A percentile compares a stretch with the other conserved stretches of the same genome.
phyloP scores from a whole-genome alignment of 75 land plant genomes.

The Pinus taeda region DNA sequence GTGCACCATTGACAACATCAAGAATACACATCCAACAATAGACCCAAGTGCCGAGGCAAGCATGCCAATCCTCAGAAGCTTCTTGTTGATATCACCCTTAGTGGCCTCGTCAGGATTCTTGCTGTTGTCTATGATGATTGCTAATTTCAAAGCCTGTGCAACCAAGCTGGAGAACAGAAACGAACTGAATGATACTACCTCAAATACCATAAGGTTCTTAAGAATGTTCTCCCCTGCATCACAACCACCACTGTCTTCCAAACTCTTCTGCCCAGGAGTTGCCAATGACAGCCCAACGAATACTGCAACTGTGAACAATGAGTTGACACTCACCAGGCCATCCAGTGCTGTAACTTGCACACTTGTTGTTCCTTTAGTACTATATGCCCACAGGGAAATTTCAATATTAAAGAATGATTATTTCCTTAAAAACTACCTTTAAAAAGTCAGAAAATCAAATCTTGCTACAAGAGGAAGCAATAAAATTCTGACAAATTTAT shows the following conservation, averaged over 20 bases:
- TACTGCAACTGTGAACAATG: constrained; percentile 39
- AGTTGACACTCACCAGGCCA: constrained; percentile 21
- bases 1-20: constrained; percentile 27
- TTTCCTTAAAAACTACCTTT: too few relatives aligned
- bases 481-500: too few relatives aligned
- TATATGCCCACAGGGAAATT: too few relatives aligned
- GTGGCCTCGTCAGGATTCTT: constrained; percentile 51
- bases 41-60: constrained; percentile 28
- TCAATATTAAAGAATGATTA: too few relatives aligned
- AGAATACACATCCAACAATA: constrained; percentile 18
- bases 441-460: too few relatives aligned
- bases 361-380: background rate
- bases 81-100: constrained; percentile 51
- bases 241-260: background rate
- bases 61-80: constrained; percentile 48
- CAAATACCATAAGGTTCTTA: constrained; percentile 60
- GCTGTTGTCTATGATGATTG: constrained; percentile 68
- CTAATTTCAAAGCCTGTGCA: constrained; percentile 92
- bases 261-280: background rate
- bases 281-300: constrained; percentile 31
- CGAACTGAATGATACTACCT: constrained; percentile 90
- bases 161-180: constrained; percentile 91
- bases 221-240: constrained; percentile 37
- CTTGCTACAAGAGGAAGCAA: background rate
- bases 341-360: constrained; percentile 15